Evolutionary conservation across 2,329 filamentous ascomycete genomes (phyloP), one percentile per base, ranked within the genome.

Genomic region (Dendryphion nanum): DNA sequence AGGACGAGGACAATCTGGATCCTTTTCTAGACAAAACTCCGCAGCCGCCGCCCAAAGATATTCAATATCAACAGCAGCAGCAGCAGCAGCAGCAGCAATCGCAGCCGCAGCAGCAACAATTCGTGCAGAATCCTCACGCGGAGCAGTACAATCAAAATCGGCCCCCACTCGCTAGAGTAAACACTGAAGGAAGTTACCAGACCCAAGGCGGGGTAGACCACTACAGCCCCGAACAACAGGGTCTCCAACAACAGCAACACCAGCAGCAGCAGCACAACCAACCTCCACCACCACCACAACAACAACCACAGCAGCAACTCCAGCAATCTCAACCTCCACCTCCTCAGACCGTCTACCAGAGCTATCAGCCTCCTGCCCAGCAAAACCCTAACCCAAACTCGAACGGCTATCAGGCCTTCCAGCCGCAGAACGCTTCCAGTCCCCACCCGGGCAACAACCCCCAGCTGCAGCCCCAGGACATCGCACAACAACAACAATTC

Each of bases 201-300:
- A 51, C 59, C 35, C 59, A 62, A 47, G 58, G 61, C 54, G 61
- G 62, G 58, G 62, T 61, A 59, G 57, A 64, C 15, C 61, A 59
- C 41, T 65, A 65, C 55, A 64, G 62, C 56, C 56, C 63, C 31
- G 60, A 64, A 36, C 53, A 61, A 16, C 17, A 21, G 35, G 47
- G 48, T 30, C 48, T 50, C 21, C 55, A 55, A 41, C 53, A 47
- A 45, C 56, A 46, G 51, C 59, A 57, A 38, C 57, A 53, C 18
- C 50, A 47, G 30, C 28, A 41, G 24, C 37, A 41, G 33, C 37
- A 35, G 30, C 23, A 32, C 26, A 23, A 36, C 18, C 36, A 30
- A 26, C 18, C 14, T 6, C 36, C 32, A n/a, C 41, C 40, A 26
- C 41, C 33, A 23, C 53, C 50, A 30, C 50, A 52, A 26, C 51